Evolutionary conservation across 176 grass and related monocot genomes (phyloP).

Genomic region (Dactylis glomerata): DNA sequence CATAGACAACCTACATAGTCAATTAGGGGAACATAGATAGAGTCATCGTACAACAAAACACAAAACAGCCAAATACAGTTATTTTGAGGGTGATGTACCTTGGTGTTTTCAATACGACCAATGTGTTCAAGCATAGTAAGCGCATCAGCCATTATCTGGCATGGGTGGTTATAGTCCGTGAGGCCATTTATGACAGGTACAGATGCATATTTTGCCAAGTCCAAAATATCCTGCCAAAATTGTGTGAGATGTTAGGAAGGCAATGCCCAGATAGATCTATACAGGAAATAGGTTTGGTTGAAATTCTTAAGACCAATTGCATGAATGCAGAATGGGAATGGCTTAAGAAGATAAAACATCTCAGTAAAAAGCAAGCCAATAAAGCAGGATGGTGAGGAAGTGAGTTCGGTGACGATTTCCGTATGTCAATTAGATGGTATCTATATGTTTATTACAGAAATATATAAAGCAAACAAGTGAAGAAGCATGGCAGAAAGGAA

Average conservation of each 20-base stretch:
- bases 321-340: neutral
- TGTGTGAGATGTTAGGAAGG: constrained; percentile 21
- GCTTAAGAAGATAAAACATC: neutral
- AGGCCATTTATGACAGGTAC: constrained; percentile 93
- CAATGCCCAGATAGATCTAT: neutral
- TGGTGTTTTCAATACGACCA: constrained; percentile 73
- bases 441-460: neutral
- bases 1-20: constrained; percentile 76
- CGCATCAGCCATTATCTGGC: constrained; percentile 99
- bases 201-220: constrained; percentile 79
- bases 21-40: neutral
- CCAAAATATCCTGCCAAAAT: constrained; percentile 87
- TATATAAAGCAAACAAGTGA: neutral
- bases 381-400: neutral
- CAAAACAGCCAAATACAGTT: neutral
- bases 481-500: neutral
- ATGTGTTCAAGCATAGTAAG: constrained; percentile 91
- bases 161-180: constrained; percentile 96
- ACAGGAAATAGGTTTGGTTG: neutral
- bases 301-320: neutral
- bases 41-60: neutral
- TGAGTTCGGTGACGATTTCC: neutral
- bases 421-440: neutral
- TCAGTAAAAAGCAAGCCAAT: neutral
- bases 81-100: constrained; percentile 40